phyloP scores from a whole-genome alignment of 139 green algal genomes.

The Chlorella vulgaris region DNA sequence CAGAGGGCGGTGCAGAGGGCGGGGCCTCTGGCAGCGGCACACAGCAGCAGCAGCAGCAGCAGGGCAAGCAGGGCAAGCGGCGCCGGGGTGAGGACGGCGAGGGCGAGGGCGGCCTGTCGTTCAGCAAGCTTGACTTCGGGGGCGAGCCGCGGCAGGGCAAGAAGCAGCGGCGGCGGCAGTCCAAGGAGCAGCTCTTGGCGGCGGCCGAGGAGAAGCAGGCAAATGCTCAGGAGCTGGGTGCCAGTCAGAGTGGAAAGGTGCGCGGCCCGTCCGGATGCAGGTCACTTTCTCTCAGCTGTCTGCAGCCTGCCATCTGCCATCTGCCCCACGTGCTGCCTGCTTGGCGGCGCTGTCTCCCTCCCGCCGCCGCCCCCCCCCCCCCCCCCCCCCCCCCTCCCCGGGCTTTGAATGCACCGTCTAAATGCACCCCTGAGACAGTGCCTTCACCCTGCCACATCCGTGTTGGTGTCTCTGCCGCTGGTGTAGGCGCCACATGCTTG shows the following conservation, averaged over 20 bases:
- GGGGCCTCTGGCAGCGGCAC: not conserved
- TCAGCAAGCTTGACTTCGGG: slow-evolving; percentile 48
- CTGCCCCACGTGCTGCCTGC: too few species aligned
- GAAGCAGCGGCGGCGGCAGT: slow-evolving; percentile 45
- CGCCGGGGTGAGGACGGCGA: not conserved
- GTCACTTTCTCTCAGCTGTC: too few species aligned
- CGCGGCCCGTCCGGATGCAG: too few species aligned
- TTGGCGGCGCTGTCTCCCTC: too few species aligned
- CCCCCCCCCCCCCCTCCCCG: too few species aligned
- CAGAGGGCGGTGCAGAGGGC: not conserved
- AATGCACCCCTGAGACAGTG: too few species aligned
- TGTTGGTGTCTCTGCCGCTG: too few species aligned
- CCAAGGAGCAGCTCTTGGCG: slow-evolving; percentile 68
- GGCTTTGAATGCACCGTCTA: too few species aligned
- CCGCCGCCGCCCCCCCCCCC: too few species aligned
- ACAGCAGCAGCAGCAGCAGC: slow-evolving; percentile 19
- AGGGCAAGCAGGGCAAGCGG: not conserved
- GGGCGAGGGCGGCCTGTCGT: slow-evolving; percentile 24
- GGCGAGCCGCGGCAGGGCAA: slow-evolving; percentile 16
- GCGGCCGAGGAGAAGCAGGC: slow-evolving; percentile 56
- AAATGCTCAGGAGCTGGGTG: slow-evolving; percentile 28
- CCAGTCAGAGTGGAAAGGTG: slow-evolving; percentile 55
- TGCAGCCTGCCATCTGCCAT: too few species aligned
- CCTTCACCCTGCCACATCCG: too few species aligned
- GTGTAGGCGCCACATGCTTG: too few species aligned